Base-by-base conservation (phyloP, 2,329 filamentous ascomycete species). In the Colletotrichum noveboracense region DNA sequence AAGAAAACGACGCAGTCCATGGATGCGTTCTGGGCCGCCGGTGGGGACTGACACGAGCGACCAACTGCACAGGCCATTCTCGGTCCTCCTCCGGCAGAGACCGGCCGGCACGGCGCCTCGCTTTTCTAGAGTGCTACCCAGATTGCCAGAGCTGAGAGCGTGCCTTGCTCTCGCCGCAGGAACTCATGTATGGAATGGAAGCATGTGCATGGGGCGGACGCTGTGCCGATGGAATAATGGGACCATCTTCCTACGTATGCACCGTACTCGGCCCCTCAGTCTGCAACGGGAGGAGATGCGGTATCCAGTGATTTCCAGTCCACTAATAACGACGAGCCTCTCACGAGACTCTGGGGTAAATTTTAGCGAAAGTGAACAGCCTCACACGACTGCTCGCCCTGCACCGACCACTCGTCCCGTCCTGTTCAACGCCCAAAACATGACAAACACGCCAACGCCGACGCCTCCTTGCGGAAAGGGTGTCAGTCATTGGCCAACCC, bases 51-150 rank as follows among this genome's bases (percentile, higher is more conserved):
- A 67, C 71, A 61, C 55, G 67, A 74, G 13, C 52, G 28, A 48
- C 71, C 71, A 71, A 48, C 61, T 60, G 60, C 55, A 62, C 69
- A 72, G 61, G 62, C 55, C 69, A 72, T 32, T 62, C 48, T 75
- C 69, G 62, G 69, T 61, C n/a, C 24, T 67, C 38, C 26, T 67
- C 69, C 69, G 72, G 69, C 72, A 61, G 48, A 61, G 70, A 61
- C 62, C 72, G 69, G 69, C 62, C 69, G 73, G 67, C 18, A 26
- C 52, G 65, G 58, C 52, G 30, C 73, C 34, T 48, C 30, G 61
- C 61, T 26, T 14, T 43, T 48, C n/a, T 43, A 28, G 34, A 26
- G 24, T 65, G 62, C 18, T 65, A 62, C 28, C 28, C 24, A n/a
- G 21, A 32, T 18, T 61, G 28, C 43, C 36, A 43, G 38, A 48